Percentiles rank a stretch among this genome's conserved stretches.
Conservation (phyloP, 2,329 filamentous ascomycete species). For the Chrysoporthe deuterocubensis region DNA sequence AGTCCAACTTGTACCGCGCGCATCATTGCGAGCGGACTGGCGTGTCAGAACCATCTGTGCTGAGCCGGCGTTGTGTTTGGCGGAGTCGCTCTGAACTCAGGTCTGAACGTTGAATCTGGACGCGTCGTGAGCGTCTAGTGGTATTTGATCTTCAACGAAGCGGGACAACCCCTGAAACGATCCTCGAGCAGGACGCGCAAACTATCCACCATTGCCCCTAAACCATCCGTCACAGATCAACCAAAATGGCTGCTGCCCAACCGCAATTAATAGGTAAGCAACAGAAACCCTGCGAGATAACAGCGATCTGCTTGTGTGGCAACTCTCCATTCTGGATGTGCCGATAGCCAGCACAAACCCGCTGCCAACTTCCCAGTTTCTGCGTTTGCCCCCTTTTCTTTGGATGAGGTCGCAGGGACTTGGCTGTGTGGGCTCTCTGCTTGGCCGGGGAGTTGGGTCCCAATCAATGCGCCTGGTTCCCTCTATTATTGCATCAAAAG, state of each 20-base stretch:
- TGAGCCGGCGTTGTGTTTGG: conserved; percentile 2
- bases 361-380: conserved; percentile 14
- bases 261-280: conserved; percentile 26
- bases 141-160: conserved; percentile 11
- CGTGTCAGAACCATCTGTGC: conserved; percentile 17
- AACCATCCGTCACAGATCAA: conserved; percentile 9
- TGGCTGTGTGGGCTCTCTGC: neutral
- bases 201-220: conserved; percentile 23
- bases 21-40: conserved; percentile 16
- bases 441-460: neutral
- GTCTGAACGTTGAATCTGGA: neutral
- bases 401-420: conserved; percentile 1
- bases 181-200: conserved; percentile 22
- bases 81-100: neutral
- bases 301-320: conserved; percentile 17
- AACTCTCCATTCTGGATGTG: conserved; percentile 1
- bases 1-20: neutral
- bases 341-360: neutral
- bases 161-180: conserved; percentile 24
- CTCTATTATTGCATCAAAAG: neutral
- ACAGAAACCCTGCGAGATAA: conserved; percentile 14
- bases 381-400: conserved; percentile 3
- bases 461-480: conserved; percentile 1
- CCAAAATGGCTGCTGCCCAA: conserved; percentile 28
- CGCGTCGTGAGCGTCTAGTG: neutral